Evolutionary conservation across 2,329 filamentous ascomycete genomes (phyloP), one percentile per base, ranked within the genome.

Genomic region (Pseudogymnoascus sp.): DNA sequence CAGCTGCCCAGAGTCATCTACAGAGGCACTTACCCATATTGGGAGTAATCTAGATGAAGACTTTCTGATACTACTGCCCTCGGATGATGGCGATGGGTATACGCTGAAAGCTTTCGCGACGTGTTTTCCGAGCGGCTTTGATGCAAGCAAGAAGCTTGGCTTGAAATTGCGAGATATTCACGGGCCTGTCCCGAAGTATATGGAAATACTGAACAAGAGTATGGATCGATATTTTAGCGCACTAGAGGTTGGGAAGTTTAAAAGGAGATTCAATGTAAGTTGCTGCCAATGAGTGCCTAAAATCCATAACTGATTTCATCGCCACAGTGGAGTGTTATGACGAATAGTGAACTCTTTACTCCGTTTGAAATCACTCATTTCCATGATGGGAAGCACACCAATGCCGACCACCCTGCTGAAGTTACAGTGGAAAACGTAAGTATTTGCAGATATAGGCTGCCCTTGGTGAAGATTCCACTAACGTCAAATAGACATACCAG

Each of bases 141-240:
- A 80, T 67, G 79, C 83, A 1, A 73, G 73, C n/a, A 68, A 77
- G 56, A 86, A 87, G 65, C 76, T 87, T 7, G 79, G 78, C 1
- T 73, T 78, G 11, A 75, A 76, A 0, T 75, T 87, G 0, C 74
- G 78, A 0, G 76, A 78, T 28, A 87, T 88, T 66, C 85, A 88
- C 69, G 71, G 59, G 0, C 84, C 84, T 0, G 83, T 87, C 0
- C 84, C 84, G 0, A 77, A 79, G 5, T 87, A 87, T 69, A 73
- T 70, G 33, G 71, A 76, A 53, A 86, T 84, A 68, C 68, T 88
- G 0, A 81, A 82, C 67, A 78, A 75, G 60, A 80, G 77, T 60
- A 87, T 87, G 84, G 84, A 88, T 69, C 75, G 82, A 0, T 87
- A 83, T 73, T 87, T 87, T 69, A 77, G 79, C 1, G 71, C 72